Percentiles rank a stretch among this genome's conserved stretches.
Evolutionary conservation across 2,329 filamentous ascomycete genomes (phyloP).

Genomic region (Trichoderma gracile): DNA sequence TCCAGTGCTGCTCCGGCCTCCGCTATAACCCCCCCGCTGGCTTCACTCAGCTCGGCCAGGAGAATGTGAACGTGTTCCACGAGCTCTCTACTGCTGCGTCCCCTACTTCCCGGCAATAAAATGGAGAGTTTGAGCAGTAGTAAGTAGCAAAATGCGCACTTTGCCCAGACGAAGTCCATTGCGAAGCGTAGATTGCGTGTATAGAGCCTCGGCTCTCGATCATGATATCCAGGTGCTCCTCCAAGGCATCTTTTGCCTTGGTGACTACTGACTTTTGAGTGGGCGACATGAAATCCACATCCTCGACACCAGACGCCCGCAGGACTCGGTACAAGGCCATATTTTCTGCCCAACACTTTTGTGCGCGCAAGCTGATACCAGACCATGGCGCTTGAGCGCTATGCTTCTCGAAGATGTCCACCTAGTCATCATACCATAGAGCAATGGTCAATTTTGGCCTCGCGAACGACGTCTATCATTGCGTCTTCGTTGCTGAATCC

Average conservation of each 20-base stretch:
- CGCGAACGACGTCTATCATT: slow-evolving; percentile 44
- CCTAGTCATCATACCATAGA: slow-evolving; percentile 48
- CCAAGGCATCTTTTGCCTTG: slow-evolving; percentile 53
- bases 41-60: slow-evolving; percentile 33
- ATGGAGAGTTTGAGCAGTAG: slow-evolving; percentile 55
- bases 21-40: slow-evolving; percentile 26
- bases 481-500: slow-evolving; percentile 37
- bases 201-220: slow-evolving; percentile 48
- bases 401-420: slow-evolving; percentile 33
- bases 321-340: slow-evolving; percentile 55
- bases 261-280: slow-evolving; percentile 49
- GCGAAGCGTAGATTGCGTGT: slow-evolving; percentile 54
- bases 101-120: slow-evolving; percentile 45
- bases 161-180: slow-evolving; percentile 61
- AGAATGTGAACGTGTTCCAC: slow-evolving; percentile 30
- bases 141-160: slow-evolving; percentile 58
- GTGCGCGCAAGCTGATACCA: slow-evolving; percentile 50
- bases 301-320: slow-evolving; percentile 39
- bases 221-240: slow-evolving; percentile 52
- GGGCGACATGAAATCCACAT: slow-evolving; percentile 47
- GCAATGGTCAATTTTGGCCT: slow-evolving; percentile 50
- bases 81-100: slow-evolving; percentile 27
- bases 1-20: slow-evolving; percentile 39
- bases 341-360: slow-evolving; percentile 55
- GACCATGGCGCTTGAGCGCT: slow-evolving; percentile 36